A percentile compares a stretch with the other conserved stretches of the same genome.
phyloP scores from a whole-genome alignment of 2,329 filamentous ascomycete genomes.

The Mycogone perniciosa region DNA sequence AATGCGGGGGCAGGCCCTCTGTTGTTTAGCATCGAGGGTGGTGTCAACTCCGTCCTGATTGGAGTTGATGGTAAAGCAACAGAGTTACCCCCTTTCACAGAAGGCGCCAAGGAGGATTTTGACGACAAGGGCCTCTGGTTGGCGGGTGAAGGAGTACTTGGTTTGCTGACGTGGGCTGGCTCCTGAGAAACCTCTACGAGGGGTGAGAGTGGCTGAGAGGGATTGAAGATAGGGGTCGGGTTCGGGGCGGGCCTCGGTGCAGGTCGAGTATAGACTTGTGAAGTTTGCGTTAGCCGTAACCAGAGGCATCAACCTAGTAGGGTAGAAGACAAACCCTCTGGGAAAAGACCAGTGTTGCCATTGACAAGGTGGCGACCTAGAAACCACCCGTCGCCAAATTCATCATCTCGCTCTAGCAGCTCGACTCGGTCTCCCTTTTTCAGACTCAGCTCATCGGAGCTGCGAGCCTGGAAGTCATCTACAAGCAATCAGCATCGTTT shows the following conservation, averaged over 20 bases:
- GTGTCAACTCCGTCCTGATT: slow-evolving; percentile 28
- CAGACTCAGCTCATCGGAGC: slow-evolving; percentile 86
- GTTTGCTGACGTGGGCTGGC: slow-evolving; percentile 14
- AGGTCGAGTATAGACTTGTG: slow-evolving; percentile 54
- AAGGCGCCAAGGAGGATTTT: slow-evolving; percentile 25
- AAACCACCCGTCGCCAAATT: slow-evolving; percentile 86
- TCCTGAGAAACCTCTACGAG: slow-evolving; percentile 27
- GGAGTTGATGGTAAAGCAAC: slow-evolving; percentile 42
- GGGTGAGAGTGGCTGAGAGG: slow-evolving; percentile 25
- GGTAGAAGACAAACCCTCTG: slow-evolving; percentile 57
- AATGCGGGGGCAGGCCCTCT: slow-evolving; percentile 23
- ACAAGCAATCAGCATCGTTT: slow-evolving; percentile 12
- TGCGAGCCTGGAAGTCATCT: slow-evolving; percentile 92
- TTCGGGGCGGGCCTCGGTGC: slow-evolving; percentile 52
- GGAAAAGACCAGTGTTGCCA: slow-evolving; percentile 71
- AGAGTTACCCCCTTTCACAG: slow-evolving; percentile 22
- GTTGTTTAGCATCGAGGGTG: slow-evolving; percentile 22
- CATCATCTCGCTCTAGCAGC: slow-evolving; percentile 77
- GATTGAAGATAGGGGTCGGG: slow-evolving; percentile 26
- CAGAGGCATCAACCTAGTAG: neutral
- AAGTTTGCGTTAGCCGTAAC: slow-evolving; percentile 11
- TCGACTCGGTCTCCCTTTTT: slow-evolving; percentile 79
- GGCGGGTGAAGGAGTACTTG: slow-evolving; percentile 16
- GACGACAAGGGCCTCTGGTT: slow-evolving; percentile 26
- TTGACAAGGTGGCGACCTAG: slow-evolving; percentile 68